Conservation (phyloP, 2,329 filamentous ascomycete genomes). For the Fragosphaeria purpurea region DNA sequence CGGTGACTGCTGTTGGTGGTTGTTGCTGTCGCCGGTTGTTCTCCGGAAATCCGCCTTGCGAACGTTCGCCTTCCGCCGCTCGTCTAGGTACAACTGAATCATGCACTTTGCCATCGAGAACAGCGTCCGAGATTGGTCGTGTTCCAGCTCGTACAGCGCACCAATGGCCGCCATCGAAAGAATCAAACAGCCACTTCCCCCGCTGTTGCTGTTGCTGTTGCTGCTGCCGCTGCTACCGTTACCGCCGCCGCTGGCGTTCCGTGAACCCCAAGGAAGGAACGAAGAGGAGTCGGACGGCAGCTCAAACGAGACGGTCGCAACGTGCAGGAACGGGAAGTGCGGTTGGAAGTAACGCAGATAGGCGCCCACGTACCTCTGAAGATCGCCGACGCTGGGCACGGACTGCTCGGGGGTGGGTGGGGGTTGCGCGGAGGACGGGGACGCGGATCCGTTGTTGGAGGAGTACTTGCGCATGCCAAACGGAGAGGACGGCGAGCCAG, state of each 20-base stretch:
- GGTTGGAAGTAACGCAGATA: slow-evolving; percentile 92
- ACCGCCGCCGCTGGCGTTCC: slow-evolving; percentile 30
- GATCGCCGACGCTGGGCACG: slow-evolving; percentile 71
- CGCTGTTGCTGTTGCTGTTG: slow-evolving; percentile 27
- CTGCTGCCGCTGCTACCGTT: slow-evolving; percentile 21
- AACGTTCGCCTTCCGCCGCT: slow-evolving; percentile 77
- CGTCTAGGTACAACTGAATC: slow-evolving; percentile 87
- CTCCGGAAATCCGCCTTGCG: slow-evolving; percentile 50
- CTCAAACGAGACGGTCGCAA: slow-evolving; percentile 86
- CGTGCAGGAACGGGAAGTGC: slow-evolving; percentile 87
- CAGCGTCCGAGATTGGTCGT: slow-evolving; percentile 66
- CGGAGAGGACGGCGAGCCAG: slow-evolving; percentile 38
- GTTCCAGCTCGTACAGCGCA: slow-evolving; percentile 74
- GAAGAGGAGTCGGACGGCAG: slow-evolving; percentile 34
- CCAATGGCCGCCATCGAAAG: slow-evolving; percentile 74
- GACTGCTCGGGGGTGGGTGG: slow-evolving; percentile 37
- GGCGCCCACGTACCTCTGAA: slow-evolving; percentile 81
- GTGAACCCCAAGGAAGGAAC: slow-evolving; percentile 48
- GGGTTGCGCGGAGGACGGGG: slow-evolving; percentile 41
- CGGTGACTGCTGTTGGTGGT: slow-evolving; percentile 8
- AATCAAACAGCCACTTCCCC: slow-evolving; percentile 77
- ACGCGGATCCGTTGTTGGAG: slow-evolving; percentile 45
- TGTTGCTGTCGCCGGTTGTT: slow-evolving; percentile 32
- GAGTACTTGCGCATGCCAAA: slow-evolving; percentile 56
- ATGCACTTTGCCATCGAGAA: slow-evolving; percentile 93